Percentiles rank a stretch among this genome's conserved stretches.
Evolutionary conservation across 1,284 basidiomycete species (phyloP).

Genomic region (Melampsora americana): DNA sequence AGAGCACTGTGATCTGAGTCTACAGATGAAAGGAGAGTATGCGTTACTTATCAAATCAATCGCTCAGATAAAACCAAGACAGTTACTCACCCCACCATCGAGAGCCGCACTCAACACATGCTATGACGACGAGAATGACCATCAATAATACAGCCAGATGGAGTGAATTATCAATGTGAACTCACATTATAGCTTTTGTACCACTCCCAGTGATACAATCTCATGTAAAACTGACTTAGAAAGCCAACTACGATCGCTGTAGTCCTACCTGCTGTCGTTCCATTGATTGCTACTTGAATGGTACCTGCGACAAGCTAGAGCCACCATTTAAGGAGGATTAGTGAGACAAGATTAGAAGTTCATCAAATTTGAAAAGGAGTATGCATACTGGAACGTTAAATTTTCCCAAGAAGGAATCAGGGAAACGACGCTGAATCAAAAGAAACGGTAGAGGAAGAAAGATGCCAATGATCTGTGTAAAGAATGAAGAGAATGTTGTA

Average conservation of each 20-base stretch:
- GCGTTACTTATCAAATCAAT: not conserved
- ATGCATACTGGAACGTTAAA: slow-evolving; percentile 38
- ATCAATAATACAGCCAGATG: not conserved
- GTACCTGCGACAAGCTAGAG: slow-evolving; percentile 40
- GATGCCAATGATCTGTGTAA: slow-evolving; percentile 25
- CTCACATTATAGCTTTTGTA: slow-evolving; percentile 41
- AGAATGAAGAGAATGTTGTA: not conserved
- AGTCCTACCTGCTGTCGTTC: slow-evolving; percentile 35
- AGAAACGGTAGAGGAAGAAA: slow-evolving; percentile 38
- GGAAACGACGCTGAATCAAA: slow-evolving; percentile 18
- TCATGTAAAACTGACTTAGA: slow-evolving; percentile 41
- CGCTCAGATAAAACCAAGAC: not conserved
- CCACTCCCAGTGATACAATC: slow-evolving; percentile 33
- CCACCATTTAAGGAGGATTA: not conserved
- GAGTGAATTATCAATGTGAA: not conserved
- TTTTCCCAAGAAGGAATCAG: slow-evolving; percentile 20
- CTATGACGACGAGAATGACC: slow-evolving; percentile 1
- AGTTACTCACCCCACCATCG: slow-evolving; percentile 42
- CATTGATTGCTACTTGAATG: slow-evolving; percentile 44
- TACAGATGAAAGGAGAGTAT: not conserved
- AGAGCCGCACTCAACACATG: slow-evolving; percentile 44
- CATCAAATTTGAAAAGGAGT: too few relatives aligned
- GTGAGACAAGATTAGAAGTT: not conserved
- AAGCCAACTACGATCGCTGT: slow-evolving; percentile 41
- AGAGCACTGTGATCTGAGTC: slow-evolving; percentile 42